These are phyloP conservation scores for Echria macrotheca DNA, from an alignment of 495 filamentous ascomycete species.

Conservation along the genomic window DNA sequence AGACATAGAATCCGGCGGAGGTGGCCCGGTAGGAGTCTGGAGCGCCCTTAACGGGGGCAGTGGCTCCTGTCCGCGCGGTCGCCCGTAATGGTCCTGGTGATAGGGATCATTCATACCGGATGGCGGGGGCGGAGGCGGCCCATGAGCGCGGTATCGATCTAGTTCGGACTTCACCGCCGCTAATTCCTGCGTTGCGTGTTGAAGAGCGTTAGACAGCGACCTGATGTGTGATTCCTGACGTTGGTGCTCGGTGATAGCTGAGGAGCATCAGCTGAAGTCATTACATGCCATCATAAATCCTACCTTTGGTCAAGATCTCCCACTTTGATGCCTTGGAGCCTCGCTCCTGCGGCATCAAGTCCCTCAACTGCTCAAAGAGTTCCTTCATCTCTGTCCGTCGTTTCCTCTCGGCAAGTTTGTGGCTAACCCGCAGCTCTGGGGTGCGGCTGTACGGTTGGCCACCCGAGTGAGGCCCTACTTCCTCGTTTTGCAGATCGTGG, in stretches of 20 bases:
- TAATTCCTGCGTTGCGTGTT: conserved; percentile 37
- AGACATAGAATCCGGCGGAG: conserved; percentile 44
- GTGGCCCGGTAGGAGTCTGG: conserved; percentile 18
- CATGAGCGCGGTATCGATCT: conserved; percentile 18
- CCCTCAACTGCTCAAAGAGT: conserved; percentile 80
- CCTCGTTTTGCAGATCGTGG: conserved; percentile 58
- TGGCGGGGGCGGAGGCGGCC: conserved; percentile 7
- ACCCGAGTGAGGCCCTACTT: conserved; percentile 45
- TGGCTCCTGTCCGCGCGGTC: conserved; percentile 27
- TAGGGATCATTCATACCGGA: too few species aligned
- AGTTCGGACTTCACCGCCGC: conserved; percentile 37
- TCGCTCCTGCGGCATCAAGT: conserved; percentile 75
- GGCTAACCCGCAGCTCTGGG: conserved; percentile 88
- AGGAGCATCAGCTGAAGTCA: not conserved
- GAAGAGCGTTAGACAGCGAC: not conserved
- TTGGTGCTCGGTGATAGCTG: conserved; percentile 54
- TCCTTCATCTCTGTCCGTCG: conserved; percentile 97
- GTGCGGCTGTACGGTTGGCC: conserved; percentile 86
- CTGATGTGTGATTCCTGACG: conserved; percentile 37
- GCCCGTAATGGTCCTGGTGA: conserved; percentile 24
- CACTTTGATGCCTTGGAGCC: conserved; percentile 97
- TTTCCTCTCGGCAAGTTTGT: conserved; percentile 95
- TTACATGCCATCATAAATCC: too few species aligned
- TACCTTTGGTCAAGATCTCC: conserved; percentile 97
- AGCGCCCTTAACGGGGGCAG: conserved; percentile 44